phyloP scores from a whole-genome alignment of 1,139 yeast genomes.

The Kodamaea ohmeri region DNA sequence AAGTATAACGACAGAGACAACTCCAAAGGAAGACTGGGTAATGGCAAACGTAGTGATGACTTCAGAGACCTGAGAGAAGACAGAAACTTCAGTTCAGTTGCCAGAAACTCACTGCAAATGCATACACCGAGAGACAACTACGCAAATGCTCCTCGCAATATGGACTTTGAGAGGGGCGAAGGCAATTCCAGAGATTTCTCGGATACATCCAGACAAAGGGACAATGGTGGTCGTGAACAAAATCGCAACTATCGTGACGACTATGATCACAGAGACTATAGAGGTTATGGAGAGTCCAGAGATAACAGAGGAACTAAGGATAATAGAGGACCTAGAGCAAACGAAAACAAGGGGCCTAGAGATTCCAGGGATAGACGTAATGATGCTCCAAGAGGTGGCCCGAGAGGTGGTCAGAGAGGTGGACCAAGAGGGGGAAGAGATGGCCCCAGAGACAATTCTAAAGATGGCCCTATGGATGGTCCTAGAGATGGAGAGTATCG shows the following conservation, averaged over 20 bases:
- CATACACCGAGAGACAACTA: constrained; percentile 6
- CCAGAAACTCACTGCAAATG: background rate
- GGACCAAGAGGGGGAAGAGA: background rate
- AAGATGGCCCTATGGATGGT: too few species aligned
- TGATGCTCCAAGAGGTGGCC: constrained; percentile 1
- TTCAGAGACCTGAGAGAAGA: constrained; percentile 2
- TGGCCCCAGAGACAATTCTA: background rate
- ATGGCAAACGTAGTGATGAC: background rate
- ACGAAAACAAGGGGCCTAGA: constrained; percentile 10
- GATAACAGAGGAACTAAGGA: constrained; percentile 8
- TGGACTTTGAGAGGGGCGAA: too few species aligned
- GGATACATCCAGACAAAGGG: constrained; percentile 4
- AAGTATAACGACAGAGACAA: constrained; percentile 1
- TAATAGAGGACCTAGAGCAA: constrained; percentile 6
- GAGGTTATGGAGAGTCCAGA: constrained; percentile 5
- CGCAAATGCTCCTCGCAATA: background rate
- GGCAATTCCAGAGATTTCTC: constrained; percentile 6
- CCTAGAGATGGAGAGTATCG: constrained; percentile 1
- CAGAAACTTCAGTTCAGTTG: constrained; percentile 5
- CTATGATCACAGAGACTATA: background rate
- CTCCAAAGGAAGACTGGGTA: background rate
- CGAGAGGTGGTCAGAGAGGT: constrained; percentile 2
- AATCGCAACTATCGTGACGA: background rate
- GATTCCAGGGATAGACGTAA: constrained; percentile 6
- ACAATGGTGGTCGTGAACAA: constrained; percentile 12